phyloP scores from a whole-genome alignment of 345 rosid genomes.

The Mercurialis annua region DNA sequence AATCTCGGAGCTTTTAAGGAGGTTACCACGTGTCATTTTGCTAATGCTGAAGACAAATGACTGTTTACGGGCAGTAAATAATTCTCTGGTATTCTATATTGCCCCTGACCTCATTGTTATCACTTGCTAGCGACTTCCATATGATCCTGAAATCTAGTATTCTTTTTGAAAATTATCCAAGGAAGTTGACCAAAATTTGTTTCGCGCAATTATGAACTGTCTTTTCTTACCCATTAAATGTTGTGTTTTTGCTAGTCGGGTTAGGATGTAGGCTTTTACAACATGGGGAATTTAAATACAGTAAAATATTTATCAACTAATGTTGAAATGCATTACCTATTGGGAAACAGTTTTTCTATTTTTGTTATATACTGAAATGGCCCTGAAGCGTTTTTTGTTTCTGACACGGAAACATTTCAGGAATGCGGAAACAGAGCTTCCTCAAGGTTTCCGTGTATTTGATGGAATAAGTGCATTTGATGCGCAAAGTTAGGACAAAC shows the following conservation, averaged over 20 bases:
- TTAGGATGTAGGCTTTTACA: too few relatives aligned
- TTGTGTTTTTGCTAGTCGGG: too few relatives aligned
- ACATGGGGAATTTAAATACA: too few relatives aligned
- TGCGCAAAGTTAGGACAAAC: not conserved
- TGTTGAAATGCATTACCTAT: too few relatives aligned
- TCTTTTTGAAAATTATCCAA: not conserved
- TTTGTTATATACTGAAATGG: too few relatives aligned
- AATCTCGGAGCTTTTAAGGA: constrained; percentile 88
- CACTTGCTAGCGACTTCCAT: not conserved
- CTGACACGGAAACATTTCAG: too few relatives aligned
- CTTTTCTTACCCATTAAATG: not conserved
- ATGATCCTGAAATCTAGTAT: not conserved
- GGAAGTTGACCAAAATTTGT: not conserved
- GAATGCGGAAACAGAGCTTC: too few relatives aligned
- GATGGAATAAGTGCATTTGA: not conserved
- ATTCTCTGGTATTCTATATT: constrained; percentile 48
- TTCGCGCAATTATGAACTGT: not conserved
- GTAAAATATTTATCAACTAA: too few relatives aligned
- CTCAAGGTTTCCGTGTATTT: not conserved
- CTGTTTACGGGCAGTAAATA: constrained; percentile 85
- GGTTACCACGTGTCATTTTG: constrained; percentile 86
- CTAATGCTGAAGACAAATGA: constrained; percentile 92
- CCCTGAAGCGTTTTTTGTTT: too few relatives aligned
- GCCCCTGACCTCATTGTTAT: constrained; percentile 6
- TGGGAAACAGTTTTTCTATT: too few relatives aligned